Evolutionary conservation across 2,329 filamentous ascomycete genomes (phyloP).

Genomic region (Parafenestella ontariensis): DNA sequence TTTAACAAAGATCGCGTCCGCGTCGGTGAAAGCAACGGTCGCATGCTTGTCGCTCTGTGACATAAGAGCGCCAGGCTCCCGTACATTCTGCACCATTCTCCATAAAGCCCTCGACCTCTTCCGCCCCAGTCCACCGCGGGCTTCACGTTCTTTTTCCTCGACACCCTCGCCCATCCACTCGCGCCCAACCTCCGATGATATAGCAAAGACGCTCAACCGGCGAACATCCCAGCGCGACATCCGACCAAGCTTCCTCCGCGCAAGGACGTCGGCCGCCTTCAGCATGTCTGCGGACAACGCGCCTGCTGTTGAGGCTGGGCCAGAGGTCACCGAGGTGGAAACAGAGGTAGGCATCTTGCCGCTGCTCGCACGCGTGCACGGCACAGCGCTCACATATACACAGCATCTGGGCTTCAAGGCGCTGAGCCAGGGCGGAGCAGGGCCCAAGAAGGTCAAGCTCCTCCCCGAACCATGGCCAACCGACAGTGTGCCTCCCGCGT

Average conservation of each 20-base stretch:
- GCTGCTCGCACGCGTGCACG: not conserved
- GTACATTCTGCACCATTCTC: slow-evolving; percentile 22
- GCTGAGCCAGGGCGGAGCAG: slow-evolving; percentile 60
- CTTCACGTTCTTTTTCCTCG: slow-evolving; percentile 28
- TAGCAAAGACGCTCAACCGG: slow-evolving; percentile 26
- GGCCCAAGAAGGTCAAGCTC: slow-evolving; percentile 81
- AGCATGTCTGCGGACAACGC: slow-evolving; percentile 54
- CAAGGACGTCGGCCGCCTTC: slow-evolving; percentile 71
- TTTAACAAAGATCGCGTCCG: slow-evolving; percentile 23
- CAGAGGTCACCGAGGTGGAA: slow-evolving; percentile 77
- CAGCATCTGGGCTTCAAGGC: slow-evolving; percentile 81
- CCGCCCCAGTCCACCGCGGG: slow-evolving; percentile 30
- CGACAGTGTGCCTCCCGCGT: slow-evolving; percentile 73
- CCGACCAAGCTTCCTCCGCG: slow-evolving; percentile 32
- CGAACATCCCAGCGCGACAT: slow-evolving; percentile 36
- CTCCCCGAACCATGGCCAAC: slow-evolving; percentile 79
- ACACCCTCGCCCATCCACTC: slow-evolving; percentile 11
- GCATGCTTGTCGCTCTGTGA: slow-evolving; percentile 29
- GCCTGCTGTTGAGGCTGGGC: slow-evolving; percentile 61
- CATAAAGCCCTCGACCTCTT: slow-evolving; percentile 33
- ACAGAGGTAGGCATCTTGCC: slow-evolving; percentile 73
- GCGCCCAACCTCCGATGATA: slow-evolving; percentile 37
- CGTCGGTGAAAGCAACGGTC: slow-evolving; percentile 3
- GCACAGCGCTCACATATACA: slow-evolving; percentile 13
- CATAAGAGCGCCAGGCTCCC: slow-evolving; percentile 26